Evolutionary conservation across 1,139 yeast genomes (phyloP).

Genomic region (Suhomyces taliae): DNA sequence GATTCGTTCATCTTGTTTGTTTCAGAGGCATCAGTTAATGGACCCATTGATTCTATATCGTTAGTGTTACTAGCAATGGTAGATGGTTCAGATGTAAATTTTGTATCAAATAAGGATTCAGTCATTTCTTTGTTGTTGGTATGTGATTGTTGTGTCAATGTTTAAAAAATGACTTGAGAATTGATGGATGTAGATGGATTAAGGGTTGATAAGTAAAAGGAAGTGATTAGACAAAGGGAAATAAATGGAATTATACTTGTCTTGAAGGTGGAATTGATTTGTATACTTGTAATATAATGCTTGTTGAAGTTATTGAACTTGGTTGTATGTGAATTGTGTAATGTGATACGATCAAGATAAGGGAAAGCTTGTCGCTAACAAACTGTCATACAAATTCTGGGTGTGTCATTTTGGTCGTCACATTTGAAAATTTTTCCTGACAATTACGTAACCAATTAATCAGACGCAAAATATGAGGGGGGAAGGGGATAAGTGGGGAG

Average conservation of each 20-base stretch:
- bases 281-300: background rate
- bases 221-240: background rate
- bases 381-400: conserved; percentile 1
- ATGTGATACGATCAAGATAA: background rate
- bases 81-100: conserved; percentile 28
- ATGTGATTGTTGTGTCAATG: background rate
- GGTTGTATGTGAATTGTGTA: background rate
- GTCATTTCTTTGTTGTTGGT: conserved; percentile 25
- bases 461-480: background rate
- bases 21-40: background rate
- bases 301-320: background rate
- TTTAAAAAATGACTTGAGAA: background rate
- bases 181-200: conserved; percentile 1
- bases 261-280: background rate
- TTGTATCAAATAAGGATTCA: conserved; percentile 44
- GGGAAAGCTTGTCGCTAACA: conserved; percentile 1
- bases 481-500: background rate
- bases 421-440: conserved; percentile 10
- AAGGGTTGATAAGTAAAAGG: background rate
- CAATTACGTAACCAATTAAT: conserved; percentile 7
- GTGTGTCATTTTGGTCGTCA: conserved; percentile 10
- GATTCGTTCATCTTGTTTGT: background rate
- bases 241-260: background rate
- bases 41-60: background rate
- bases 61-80: conserved; percentile 4